Base-by-base conservation (phyloP, 2,329 filamentous ascomycete genomes). In the Colletotrichum nymphaeae region DNA sequence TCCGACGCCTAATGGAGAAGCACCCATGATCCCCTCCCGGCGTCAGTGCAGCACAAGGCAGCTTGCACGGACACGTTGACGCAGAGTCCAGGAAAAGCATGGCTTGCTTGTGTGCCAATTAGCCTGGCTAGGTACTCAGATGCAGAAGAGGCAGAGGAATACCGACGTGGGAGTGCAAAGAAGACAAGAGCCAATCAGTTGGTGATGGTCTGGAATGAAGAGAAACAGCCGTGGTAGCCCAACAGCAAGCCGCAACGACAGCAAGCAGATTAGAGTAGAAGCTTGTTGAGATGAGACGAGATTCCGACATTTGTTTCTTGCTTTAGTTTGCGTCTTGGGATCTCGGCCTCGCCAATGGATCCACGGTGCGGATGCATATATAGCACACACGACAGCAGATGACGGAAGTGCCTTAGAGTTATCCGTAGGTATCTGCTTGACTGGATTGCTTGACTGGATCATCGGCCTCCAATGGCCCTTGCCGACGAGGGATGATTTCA, bases 401-500 rank as follows among this genome's bases (percentile, higher is more conserved):
- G 16, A 49, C 42, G 42, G 42, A 49, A n/a, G 42, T 42, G 37
- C 37, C 37, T 16, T 42, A 1, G 12, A 16, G 14, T 42, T 42
- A 16, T 35, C 32, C 32, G 32, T 35, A 35, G 32, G 37, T 42
- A 16, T 16, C 37, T 42, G 37, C 14, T 9, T n/a, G 16, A 49
- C 16, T 26, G 60, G 67, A 30, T 16, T 24, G 30, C 24, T 55
- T 11, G 52, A 19, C 26, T 42, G 37, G 16, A 42, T 42, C 37
- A 30, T 65, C 67, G 28, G 67, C 52, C 42, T 35, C 35, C 28
- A 63, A 28, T 64, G 16, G 22, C 49, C 64, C 57, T 59, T 59
- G 65, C 37, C 53, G 65, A 69, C 64, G 53, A 60, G 32, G 57
- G 28, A 70, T 73, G 60, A 65, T 73, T 70, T 65, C 70, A 70